Evolutionary conservation across 768 basidiomycete species (phyloP).

Genomic region (Gautieria morchelliformis): DNA sequence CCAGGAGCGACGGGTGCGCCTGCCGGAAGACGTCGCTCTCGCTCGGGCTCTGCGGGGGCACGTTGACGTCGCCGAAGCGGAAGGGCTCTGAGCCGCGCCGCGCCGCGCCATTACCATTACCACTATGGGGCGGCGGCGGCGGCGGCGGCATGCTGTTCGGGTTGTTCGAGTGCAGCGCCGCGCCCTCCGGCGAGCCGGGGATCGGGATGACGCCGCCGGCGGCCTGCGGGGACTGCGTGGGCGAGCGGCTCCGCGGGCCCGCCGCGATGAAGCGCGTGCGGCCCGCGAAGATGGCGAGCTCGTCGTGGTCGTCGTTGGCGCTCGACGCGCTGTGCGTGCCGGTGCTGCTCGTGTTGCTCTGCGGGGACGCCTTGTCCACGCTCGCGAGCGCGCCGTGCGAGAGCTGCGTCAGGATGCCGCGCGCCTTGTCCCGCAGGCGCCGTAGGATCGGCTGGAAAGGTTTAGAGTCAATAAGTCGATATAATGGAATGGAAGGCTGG

Average conservation of each 20-base stretch:
- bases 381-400: conserved; percentile 33
- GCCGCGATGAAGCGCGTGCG: conserved; percentile 55
- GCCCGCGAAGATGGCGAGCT: conserved; percentile 69
- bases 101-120: neutral
- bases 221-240: conserved; percentile 10
- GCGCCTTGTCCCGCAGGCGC: conserved; percentile 53
- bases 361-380: conserved; percentile 27
- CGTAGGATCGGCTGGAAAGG: conserved; percentile 51
- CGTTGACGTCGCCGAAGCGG: conserved; percentile 10
- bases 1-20: conserved; percentile 24
- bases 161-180: neutral
- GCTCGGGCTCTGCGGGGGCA: too few species aligned
- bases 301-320: conserved; percentile 44
- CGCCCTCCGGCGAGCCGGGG: conserved; percentile 8
- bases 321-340: conserved; percentile 39
- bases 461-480: too few species aligned
- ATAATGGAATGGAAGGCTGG: too few species aligned
- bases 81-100: conserved; percentile 11
- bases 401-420: conserved; percentile 38
- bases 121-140: too few species aligned
- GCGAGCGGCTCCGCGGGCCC: conserved; percentile 21
- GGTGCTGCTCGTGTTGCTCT: too few species aligned
- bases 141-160: too few species aligned
- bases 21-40: conserved; percentile 14
- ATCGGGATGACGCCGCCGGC: conserved; percentile 6